phyloP scores from a whole-genome alignment of 176 grass and related monocot genomes.

The Oryza punctata region DNA sequence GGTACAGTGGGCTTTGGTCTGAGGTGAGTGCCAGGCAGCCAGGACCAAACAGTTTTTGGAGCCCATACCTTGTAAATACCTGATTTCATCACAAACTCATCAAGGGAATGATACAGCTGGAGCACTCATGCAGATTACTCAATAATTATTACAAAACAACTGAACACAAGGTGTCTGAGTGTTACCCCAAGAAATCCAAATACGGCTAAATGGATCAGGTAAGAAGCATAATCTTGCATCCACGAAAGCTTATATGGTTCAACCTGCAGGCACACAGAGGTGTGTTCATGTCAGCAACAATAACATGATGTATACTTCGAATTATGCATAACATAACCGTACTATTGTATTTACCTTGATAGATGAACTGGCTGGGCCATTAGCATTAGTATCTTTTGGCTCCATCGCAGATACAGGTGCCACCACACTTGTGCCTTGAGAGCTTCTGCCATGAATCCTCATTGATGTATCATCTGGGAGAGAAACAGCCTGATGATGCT shows the following conservation, averaged over 20 bases:
- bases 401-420: conserved; percentile 8
- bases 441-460: conserved; percentile 25
- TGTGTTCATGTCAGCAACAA: conserved; percentile 19
- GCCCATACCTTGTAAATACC: conserved; percentile 91
- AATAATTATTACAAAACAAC: not conserved
- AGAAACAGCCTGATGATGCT: conserved; percentile 34
- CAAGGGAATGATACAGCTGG: not conserved
- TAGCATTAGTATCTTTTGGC: conserved; percentile 37
- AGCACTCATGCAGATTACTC: not conserved
- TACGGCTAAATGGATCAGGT: conserved; percentile 74
- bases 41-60: conserved; percentile 88
- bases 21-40: conserved; percentile 65
- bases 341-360: conserved; percentile 35
- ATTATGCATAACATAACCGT: not conserved
- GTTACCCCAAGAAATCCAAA: conserved; percentile 94
- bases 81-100: conserved; percentile 32
- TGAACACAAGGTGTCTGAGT: not conserved
- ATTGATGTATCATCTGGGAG: conserved; percentile 45
- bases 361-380: conserved; percentile 16
- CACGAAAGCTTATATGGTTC: conserved; percentile 56
- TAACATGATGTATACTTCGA: not conserved
- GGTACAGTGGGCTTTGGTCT: conserved; percentile 71
- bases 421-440: conserved; percentile 6
- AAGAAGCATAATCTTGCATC: conserved; percentile 70
- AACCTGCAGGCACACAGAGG: conserved; percentile 53